phyloP scores from a whole-genome alignment of 331 rosid species.

The Phaseolus coccineus region DNA sequence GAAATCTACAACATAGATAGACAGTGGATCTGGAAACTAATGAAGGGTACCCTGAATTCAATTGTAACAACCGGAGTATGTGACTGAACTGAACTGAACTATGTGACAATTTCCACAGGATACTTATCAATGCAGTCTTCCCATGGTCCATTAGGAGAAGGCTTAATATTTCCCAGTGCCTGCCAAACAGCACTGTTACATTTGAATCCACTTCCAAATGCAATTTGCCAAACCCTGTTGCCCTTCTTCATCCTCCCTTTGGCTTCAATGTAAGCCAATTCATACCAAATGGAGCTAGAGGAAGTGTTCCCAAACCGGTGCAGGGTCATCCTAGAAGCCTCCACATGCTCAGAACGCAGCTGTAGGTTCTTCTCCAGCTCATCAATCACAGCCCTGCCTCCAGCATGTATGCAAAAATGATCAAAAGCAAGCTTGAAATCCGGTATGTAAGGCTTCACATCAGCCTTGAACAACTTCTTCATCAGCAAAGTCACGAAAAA shows the following conservation, averaged over 20 bases:
- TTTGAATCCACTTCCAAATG: slow-evolving; percentile 64
- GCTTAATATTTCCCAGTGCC: slow-evolving; percentile 64
- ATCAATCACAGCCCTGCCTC: slow-evolving; percentile 78
- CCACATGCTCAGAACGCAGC: slow-evolving; percentile 61
- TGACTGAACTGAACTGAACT: slow-evolving; percentile 10
- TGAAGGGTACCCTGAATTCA: slow-evolving; percentile 45
- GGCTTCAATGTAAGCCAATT: slow-evolving; percentile 69
- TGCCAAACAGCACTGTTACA: slow-evolving; percentile 80
- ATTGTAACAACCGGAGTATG: slow-evolving; percentile 22
- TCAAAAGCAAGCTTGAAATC: slow-evolving; percentile 52
- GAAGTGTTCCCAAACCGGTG: slow-evolving; percentile 82
- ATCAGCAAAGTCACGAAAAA: slow-evolving; percentile 58
- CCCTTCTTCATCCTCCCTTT: slow-evolving; percentile 71
- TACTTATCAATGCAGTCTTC: slow-evolving; percentile 70
- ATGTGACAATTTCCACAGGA: slow-evolving; percentile 59
- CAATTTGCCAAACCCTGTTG: slow-evolving; percentile 72
- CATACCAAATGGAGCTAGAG: slow-evolving; percentile 79
- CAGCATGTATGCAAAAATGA: slow-evolving; percentile 53
- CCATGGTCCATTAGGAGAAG: slow-evolving; percentile 74
- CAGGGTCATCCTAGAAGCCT: slow-evolving; percentile 78
- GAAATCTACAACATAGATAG: slow-evolving; percentile 30
- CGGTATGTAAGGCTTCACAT: slow-evolving; percentile 50
- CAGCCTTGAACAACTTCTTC: slow-evolving; percentile 58
- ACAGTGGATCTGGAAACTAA: slow-evolving; percentile 10
- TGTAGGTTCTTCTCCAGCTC: slow-evolving; percentile 76